Evolutionary conservation across 2,329 filamentous ascomycete genomes (phyloP).

Genomic region (Fusarium piperis): DNA sequence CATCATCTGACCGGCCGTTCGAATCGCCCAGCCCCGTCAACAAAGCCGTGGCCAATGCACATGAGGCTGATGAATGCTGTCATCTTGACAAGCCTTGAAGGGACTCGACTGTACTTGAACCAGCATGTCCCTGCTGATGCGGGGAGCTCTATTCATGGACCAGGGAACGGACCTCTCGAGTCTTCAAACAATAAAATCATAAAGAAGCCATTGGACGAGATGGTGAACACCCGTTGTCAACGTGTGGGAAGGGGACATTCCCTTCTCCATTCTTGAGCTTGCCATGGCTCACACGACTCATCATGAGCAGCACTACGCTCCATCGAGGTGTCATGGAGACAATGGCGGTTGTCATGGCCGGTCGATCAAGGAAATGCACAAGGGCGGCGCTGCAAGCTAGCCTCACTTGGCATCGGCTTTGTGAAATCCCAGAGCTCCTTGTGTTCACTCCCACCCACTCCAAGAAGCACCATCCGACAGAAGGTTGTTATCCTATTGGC

Average conservation of each 20-base stretch:
- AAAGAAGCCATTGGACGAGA: background rate
- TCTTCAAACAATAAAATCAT: background rate
- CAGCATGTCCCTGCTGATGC: slow-evolving; percentile 11
- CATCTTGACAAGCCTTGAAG: background rate
- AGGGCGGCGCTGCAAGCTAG: slow-evolving; percentile 1
- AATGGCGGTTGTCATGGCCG: background rate
- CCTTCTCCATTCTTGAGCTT: background rate
- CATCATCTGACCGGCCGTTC: background rate
- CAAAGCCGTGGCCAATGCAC: background rate
- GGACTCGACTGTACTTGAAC: slow-evolving; percentile 3
- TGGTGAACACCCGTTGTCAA: background rate
- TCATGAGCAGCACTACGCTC: background rate
- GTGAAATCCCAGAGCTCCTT: slow-evolving; percentile 10
- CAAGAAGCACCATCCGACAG: background rate
- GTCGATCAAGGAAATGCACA: background rate
- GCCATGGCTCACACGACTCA: background rate
- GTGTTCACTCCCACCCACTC: slow-evolving; percentile 13
- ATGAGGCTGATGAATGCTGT: background rate
- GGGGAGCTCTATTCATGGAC: background rate
- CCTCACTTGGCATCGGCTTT: background rate
- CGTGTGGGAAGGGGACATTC: background rate
- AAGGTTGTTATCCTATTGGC: slow-evolving; percentile 12
- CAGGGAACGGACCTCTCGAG: background rate
- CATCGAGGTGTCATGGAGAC: background rate
- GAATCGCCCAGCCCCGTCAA: background rate